Conservation (phyloP, 192 early-diverging fungal species). For the Coemansia sp. region DNA sequence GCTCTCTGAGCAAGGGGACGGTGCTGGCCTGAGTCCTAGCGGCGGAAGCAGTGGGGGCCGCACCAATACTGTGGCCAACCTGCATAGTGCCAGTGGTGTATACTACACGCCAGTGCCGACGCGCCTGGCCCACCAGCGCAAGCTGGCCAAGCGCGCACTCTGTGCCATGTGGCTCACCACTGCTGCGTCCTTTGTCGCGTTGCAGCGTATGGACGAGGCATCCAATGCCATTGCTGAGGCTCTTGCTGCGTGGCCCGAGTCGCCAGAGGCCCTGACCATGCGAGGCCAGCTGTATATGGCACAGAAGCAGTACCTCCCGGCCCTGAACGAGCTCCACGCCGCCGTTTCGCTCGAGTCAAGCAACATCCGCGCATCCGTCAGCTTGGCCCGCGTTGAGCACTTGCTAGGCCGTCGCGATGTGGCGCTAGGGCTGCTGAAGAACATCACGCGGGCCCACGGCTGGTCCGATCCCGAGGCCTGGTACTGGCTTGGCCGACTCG, state of each 20-base stretch:
- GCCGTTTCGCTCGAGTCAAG: conserved; percentile 43
- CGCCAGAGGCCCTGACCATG: conserved; percentile 46
- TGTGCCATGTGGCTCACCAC: conserved; percentile 47
- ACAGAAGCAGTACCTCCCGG: conserved; percentile 19
- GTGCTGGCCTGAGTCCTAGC: background rate
- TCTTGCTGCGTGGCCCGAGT: conserved; percentile 44
- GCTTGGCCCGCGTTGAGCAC: conserved; percentile 46
- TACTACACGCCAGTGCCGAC: conserved; percentile 45
- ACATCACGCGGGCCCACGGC: conserved; percentile 47
- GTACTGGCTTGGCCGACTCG: conserved; percentile 52
- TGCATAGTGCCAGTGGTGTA: conserved; percentile 14
- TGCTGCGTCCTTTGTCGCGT: conserved; percentile 29
- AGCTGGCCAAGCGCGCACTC: conserved; percentile 37
- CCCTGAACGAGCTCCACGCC: conserved; percentile 51
- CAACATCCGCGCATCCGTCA: conserved; percentile 43
- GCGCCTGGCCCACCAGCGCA: conserved; percentile 20
- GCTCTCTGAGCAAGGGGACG: conserved; percentile 6
- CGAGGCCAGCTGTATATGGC: conserved; percentile 42
- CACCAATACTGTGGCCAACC: background rate
- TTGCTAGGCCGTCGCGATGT: conserved; percentile 44
- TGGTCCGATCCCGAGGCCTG: conserved; percentile 56
- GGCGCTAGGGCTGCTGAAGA: conserved; percentile 50
- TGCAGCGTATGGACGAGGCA: conserved; percentile 40
- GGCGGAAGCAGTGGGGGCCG: conserved; percentile 7
- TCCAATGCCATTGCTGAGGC: conserved; percentile 38